A percentile compares a stretch with the other conserved stretches of the same genome.
These are phyloP conservation scores for Fusarium staphyleae DNA, from an alignment of 2,329 filamentous ascomycete species.

Conservation along the genomic window DNA sequence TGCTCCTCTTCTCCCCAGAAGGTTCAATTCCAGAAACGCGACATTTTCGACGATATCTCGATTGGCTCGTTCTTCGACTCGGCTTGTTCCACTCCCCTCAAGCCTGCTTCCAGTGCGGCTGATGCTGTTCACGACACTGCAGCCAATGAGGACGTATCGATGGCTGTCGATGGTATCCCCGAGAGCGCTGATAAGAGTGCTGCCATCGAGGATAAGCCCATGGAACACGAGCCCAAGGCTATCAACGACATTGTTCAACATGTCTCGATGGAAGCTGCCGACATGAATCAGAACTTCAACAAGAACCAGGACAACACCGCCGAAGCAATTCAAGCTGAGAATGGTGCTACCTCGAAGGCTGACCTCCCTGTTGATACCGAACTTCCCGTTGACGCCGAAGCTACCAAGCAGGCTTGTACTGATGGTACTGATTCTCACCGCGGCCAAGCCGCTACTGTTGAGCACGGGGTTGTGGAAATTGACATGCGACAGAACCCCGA, in stretches of 20 bases:
- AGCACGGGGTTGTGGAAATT: slow-evolving; percentile 42
- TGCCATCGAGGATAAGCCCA: not conserved
- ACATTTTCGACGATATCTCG: slow-evolving; percentile 28
- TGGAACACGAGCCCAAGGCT: not conserved
- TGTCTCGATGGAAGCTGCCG: not conserved
- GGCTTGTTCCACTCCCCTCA: not conserved
- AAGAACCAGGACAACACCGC: not conserved
- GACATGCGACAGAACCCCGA: slow-evolving; percentile 47
- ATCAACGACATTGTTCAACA: not conserved
- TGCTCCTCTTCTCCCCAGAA: slow-evolving; percentile 43
- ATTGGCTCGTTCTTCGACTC: slow-evolving; percentile 14
- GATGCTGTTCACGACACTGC: not conserved
- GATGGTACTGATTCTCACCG: not conserved
- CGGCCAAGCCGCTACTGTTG: slow-evolving; percentile 8
- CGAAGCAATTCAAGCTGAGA: not conserved
- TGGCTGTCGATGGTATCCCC: not conserved
- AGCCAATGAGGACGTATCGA: not conserved
- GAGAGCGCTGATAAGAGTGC: not conserved
- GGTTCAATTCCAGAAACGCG: slow-evolving; percentile 30
- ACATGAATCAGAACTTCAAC: not conserved
- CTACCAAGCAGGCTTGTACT: not conserved
- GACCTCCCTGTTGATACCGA: not conserved
- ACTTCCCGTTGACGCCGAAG: not conserved
- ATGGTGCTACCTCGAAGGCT: not conserved
- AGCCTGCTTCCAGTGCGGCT: not conserved